These are phyloP conservation scores for Scleroderma bovista DNA, from an alignment of 768 basidiomycete genomes.

Conservation along the genomic window DNA sequence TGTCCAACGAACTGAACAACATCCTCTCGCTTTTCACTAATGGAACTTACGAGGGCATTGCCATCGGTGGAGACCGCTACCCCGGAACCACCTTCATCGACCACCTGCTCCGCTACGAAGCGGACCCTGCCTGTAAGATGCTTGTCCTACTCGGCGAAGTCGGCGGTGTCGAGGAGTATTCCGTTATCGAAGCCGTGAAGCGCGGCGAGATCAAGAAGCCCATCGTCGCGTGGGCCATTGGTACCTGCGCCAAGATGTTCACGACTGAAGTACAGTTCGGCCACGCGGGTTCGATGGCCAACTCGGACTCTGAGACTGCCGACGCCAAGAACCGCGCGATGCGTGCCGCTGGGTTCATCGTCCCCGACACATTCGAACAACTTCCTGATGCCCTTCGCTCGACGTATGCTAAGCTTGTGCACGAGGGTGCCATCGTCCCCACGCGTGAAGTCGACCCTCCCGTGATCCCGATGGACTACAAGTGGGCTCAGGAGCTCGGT, in stretches of 20 bases:
- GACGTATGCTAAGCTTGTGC: slow-evolving; percentile 80
- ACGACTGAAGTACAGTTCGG: slow-evolving; percentile 99
- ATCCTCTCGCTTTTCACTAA: slow-evolving; percentile 95
- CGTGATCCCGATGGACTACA: slow-evolving; percentile 99
- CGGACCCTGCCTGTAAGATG: slow-evolving; percentile 97
- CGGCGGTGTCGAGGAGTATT: slow-evolving; percentile 98
- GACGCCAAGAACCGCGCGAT: slow-evolving; percentile 97
- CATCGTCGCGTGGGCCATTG: slow-evolving; percentile 99
- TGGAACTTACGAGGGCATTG: slow-evolving; percentile 99
- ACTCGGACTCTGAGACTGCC: slow-evolving; percentile 95
- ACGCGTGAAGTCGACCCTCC: slow-evolving; percentile 84
- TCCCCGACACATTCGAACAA: slow-evolving; percentile 97
- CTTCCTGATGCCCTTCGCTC: slow-evolving; percentile 80
- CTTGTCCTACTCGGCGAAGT: slow-evolving; percentile 98
- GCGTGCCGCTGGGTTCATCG: slow-evolving; percentile 92
- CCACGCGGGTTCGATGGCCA: slow-evolving; percentile 97
- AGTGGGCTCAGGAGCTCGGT: slow-evolving; percentile 98
- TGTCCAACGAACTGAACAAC: slow-evolving; percentile 99
- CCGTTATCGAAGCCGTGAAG: slow-evolving; percentile 97
- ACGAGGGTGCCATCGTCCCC: slow-evolving; percentile 58
- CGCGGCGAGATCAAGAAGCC: slow-evolving; percentile 92
- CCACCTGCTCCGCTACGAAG: slow-evolving; percentile 95
- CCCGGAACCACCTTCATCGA: slow-evolving; percentile 99
- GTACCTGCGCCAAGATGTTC: slow-evolving; percentile 99
- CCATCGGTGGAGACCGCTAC: slow-evolving; percentile 99